A percentile compares a stretch with the other conserved stretches of the same genome.
phyloP scores from a whole-genome alignment of 2,329 filamentous ascomycete genomes.

The Aspergillus ruber region DNA sequence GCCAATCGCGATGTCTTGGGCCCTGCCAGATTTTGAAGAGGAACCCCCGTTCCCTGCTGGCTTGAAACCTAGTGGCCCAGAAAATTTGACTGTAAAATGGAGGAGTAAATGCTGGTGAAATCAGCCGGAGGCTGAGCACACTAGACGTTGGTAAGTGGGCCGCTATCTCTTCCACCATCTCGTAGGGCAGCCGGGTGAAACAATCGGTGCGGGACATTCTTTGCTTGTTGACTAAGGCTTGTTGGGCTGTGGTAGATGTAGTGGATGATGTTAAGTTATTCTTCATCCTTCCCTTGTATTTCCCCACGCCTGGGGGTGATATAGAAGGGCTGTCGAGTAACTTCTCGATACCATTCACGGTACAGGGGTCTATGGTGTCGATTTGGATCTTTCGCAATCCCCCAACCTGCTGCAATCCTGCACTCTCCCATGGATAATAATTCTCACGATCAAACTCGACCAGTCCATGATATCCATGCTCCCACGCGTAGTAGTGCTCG shows the following conservation, averaged over 20 bases:
- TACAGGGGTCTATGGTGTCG: too few relatives aligned
- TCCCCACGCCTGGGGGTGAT: neutral
- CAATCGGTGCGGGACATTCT: neutral
- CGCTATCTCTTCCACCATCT: constrained; percentile 7
- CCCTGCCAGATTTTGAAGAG: constrained; percentile 4
- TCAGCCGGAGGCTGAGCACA: constrained; percentile 1
- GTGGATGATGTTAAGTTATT: neutral
- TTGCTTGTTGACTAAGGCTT: neutral
- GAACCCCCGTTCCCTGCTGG: constrained; percentile 3
- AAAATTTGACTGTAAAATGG: constrained; percentile 5
- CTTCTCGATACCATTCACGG: too few relatives aligned
- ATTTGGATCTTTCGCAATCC: too few relatives aligned
- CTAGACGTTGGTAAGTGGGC: constrained; percentile 1
- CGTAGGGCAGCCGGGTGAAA: constrained; percentile 4
- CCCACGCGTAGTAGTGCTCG: neutral
- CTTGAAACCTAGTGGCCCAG: constrained; percentile 5
- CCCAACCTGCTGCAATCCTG: too few relatives aligned
- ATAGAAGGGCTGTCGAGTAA: neutral
- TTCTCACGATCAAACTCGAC: neutral
- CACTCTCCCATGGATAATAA: too few relatives aligned
- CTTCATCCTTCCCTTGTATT: neutral
- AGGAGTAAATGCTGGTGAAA: constrained; percentile 4
- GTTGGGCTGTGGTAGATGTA: neutral
- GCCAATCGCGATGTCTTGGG: constrained; percentile 4
- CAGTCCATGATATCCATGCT: neutral